phyloP scores from a whole-genome alignment of 306 rosid species.

The Pueraria montana region DNA sequence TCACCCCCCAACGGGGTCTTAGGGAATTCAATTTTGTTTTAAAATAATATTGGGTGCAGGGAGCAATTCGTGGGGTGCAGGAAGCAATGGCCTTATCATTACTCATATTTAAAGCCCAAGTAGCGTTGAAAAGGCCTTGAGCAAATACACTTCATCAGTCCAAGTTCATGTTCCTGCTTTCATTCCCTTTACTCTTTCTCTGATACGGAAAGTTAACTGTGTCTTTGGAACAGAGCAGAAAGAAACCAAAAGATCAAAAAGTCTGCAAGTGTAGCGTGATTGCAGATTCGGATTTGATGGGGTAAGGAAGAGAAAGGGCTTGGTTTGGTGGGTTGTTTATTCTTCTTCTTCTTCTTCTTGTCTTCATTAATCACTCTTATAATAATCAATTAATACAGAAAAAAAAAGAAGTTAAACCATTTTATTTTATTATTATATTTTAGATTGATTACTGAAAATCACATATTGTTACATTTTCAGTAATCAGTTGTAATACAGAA shows the following conservation, averaged over 20 bases:
- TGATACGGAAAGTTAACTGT: not conserved
- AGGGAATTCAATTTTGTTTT: no score
- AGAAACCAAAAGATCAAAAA: not conserved
- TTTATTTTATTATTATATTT: not conserved
- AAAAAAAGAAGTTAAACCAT: no score
- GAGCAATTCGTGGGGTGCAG: no score
- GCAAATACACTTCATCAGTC: no score
- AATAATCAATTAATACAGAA: not conserved
- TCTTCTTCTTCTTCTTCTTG: not conserved
- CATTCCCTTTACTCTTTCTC: not conserved
- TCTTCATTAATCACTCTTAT: not conserved
- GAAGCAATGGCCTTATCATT: no score
- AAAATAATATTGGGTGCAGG: no score
- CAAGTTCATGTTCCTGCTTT: not conserved
- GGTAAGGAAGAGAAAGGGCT: no score
- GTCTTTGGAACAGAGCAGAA: not conserved
- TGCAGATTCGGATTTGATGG: not conserved
- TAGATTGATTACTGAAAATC: not conserved
- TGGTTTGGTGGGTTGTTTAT: not conserved
- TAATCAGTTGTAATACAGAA: not conserved
- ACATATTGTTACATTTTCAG: not conserved
- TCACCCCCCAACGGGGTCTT: no score
- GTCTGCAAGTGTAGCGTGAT: not conserved
- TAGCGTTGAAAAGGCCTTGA: no score
- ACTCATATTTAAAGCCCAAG: no score